These are phyloP conservation scores for Trapa incisa DNA, from an alignment of 345 rosid genomes.

Conservation along the genomic window DNA sequence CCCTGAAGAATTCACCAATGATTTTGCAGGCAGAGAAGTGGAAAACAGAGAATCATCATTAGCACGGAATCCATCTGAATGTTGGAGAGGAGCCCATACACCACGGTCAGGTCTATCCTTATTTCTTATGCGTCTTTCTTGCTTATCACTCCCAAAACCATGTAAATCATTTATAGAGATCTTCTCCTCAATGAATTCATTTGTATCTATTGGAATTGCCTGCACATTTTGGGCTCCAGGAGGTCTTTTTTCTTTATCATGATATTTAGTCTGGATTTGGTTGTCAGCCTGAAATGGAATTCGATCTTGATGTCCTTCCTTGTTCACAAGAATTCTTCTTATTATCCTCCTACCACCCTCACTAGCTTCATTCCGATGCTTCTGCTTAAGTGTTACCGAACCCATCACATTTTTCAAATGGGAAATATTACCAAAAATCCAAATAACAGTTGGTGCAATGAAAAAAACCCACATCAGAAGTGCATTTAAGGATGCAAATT, in stretches of 20 bases:
- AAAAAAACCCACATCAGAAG: background rate
- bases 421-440: constrained; percentile 2
- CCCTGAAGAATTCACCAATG: constrained; percentile 17
- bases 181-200: constrained; percentile 27
- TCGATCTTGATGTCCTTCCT: background rate
- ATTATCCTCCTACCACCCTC: constrained; percentile 3
- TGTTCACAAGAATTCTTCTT: constrained; percentile 1
- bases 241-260: constrained; percentile 36
- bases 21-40: constrained; percentile 17
- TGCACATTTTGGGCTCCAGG: constrained; percentile 23
- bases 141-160: constrained; percentile 25
- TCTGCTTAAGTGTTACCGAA: constrained; percentile 1
- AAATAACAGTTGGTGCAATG: background rate
- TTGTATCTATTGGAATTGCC: constrained; percentile 25
- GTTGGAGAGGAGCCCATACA: constrained; percentile 38
- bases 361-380: constrained; percentile 2
- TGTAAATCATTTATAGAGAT: constrained; percentile 21
- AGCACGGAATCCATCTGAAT: constrained; percentile 45
- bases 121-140: constrained; percentile 35
- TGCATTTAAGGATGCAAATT: background rate
- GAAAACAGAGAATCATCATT: constrained; percentile 39
- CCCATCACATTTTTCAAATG: constrained; percentile 5
- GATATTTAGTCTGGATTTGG: constrained; percentile 19
- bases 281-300: constrained; percentile 27
- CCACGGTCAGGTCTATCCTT: constrained; percentile 53